phyloP scores from a whole-genome alignment of 306 rosid genomes.

The Notholithocarpus densiflorus region DNA sequence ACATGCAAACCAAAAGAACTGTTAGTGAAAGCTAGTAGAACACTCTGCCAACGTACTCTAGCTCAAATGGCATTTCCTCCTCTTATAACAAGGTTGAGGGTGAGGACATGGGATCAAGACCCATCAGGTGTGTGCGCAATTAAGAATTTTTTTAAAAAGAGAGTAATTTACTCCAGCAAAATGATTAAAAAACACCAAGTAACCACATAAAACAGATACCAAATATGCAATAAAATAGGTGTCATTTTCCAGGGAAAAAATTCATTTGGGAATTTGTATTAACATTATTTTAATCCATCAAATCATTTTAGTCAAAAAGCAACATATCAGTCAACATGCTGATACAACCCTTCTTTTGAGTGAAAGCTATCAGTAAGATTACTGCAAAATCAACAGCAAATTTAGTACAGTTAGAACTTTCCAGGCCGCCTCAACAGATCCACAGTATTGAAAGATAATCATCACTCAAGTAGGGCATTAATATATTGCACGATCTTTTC shows the following conservation, averaged over 20 bases:
- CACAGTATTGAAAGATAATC: not conserved
- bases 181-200: not conserved
- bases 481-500: not conserved
- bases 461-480: not conserved
- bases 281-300: not conserved
- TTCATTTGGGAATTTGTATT: not conserved
- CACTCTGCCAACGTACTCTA: not conserved
- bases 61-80: no score
- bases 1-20: conserved; percentile 11
- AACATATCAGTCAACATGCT: no score
- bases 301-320: not conserved
- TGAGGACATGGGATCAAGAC: no score
- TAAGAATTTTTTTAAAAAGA: no score
- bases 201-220: not conserved
- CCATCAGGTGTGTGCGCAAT: no score
- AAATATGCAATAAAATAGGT: not conserved
- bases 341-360: not conserved
- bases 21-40: conserved; percentile 2
- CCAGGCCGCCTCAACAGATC: not conserved
- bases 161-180: not conserved
- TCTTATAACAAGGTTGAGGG: no score
- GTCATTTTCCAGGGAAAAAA: not conserved
- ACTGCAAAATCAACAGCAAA: not conserved
- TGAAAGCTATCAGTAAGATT: not conserved
- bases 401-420: not conserved